phyloP scores from a whole-genome alignment of 495 filamentous ascomycete species.

The Viridothelium virens region DNA sequence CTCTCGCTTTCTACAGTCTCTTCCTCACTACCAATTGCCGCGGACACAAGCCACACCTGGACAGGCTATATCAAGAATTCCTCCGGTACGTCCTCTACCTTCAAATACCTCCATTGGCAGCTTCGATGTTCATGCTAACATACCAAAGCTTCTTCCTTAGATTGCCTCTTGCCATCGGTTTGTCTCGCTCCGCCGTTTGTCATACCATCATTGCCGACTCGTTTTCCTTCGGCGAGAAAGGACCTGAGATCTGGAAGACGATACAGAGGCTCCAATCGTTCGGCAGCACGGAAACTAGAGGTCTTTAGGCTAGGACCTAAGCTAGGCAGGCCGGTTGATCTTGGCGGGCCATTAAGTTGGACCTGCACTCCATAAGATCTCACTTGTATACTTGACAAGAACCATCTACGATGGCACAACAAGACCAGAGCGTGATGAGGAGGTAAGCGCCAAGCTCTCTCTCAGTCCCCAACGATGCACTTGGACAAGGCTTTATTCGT shows the following conservation, averaged over 20 bases:
- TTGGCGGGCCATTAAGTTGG: conserved; percentile 1
- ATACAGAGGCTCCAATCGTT: background rate
- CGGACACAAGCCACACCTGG: background rate
- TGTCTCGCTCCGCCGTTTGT: background rate
- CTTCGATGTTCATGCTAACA: background rate
- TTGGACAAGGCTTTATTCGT: background rate
- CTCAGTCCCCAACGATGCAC: background rate
- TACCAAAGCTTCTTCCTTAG: background rate
- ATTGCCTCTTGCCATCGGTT: background rate
- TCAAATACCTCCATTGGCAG: background rate
- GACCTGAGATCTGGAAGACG: background rate
- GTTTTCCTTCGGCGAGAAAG: background rate
- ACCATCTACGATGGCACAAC: conserved; percentile 32
- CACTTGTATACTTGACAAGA: background rate
- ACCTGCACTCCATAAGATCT: background rate
- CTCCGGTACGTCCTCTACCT: background rate
- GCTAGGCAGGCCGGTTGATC: background rate
- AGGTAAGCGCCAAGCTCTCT: conserved; percentile 25
- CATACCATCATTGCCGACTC: background rate
- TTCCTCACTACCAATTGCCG: background rate
- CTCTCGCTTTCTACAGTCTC: background rate
- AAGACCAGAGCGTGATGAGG: conserved; percentile 35
- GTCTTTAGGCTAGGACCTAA: background rate
- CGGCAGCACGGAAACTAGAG: background rate
- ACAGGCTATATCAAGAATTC: background rate